Evolutionary conservation across 768 basidiomycete genomes (phyloP).

Genomic region (Asterophora parasitica): DNA sequence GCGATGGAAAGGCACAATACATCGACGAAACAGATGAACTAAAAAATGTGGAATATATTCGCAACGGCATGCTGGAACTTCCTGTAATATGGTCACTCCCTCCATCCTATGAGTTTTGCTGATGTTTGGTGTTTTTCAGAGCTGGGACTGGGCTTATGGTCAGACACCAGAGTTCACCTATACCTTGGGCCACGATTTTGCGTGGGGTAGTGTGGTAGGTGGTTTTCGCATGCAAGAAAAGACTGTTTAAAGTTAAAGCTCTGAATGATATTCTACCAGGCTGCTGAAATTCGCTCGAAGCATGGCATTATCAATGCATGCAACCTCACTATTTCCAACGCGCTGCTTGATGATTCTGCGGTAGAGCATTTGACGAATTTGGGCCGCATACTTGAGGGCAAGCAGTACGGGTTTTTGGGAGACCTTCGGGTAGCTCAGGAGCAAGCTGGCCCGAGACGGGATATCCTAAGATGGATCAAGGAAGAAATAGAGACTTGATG

Average conservation of each 20-base stretch:
- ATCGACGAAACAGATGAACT: constrained; percentile 45
- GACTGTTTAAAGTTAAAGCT: not conserved
- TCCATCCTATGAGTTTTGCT: not conserved
- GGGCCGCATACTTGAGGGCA: constrained; percentile 20
- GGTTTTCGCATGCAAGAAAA: not conserved
- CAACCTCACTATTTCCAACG: constrained; percentile 23
- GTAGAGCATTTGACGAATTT: constrained; percentile 4
- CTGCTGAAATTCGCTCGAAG: constrained; percentile 49
- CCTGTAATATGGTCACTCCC: constrained; percentile 38
- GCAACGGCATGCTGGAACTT: constrained; percentile 67
- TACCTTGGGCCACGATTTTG: constrained; percentile 36
- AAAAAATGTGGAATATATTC: constrained; percentile 53
- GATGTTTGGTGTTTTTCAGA: constrained; percentile 38
- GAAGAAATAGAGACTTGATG: constrained; percentile 8
- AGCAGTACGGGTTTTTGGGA: constrained; percentile 31
- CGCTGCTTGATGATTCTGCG: constrained; percentile 9
- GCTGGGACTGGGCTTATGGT: constrained; percentile 91
- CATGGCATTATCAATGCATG: constrained; percentile 62
- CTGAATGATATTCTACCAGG: constrained; percentile 25
- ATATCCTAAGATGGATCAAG: constrained; percentile 19
- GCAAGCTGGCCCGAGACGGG: constrained; percentile 9
- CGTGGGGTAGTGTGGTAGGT: constrained; percentile 49
- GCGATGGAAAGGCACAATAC: constrained; percentile 28
- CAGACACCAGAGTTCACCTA: constrained; percentile 93
- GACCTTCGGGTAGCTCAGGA: constrained; percentile 1